phyloP scores from a whole-genome alignment of 495 filamentous ascomycete genomes.

The Trichoderma gamsii region DNA sequence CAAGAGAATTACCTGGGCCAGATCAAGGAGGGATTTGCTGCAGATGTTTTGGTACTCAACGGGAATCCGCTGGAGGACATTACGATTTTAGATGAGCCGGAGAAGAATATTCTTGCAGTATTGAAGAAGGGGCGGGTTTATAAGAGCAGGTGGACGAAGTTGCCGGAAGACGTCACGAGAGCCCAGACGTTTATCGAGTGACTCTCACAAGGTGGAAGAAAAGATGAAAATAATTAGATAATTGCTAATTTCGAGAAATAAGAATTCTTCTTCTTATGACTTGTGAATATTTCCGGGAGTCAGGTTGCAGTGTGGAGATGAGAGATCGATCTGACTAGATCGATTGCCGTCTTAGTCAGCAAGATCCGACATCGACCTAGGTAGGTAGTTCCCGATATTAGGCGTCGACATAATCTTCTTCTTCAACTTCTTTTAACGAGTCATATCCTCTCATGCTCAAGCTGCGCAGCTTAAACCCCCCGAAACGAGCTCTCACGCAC shows the following conservation, averaged over 20 bases:
- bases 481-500: neutral
- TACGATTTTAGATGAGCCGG: constrained; percentile 40
- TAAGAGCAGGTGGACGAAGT: constrained; percentile 37
- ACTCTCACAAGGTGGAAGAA: neutral
- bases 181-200: constrained; percentile 4
- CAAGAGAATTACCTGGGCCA: constrained; percentile 39
- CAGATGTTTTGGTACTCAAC: constrained; percentile 40
- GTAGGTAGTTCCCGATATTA: neutral
- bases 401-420: neutral
- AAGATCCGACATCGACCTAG: neutral
- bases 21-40: constrained; percentile 36
- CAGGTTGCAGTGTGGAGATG: neutral
- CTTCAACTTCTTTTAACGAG: neutral
- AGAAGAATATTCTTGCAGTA: constrained; percentile 40
- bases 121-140: constrained; percentile 46
- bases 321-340: neutral
- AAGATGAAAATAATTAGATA: no score
- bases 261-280: no score
- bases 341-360: constrained; percentile 1
- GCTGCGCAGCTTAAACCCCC: neutral
- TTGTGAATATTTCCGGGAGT: no score
- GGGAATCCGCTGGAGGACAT: constrained; percentile 49
- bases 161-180: constrained; percentile 27
- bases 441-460: neutral
- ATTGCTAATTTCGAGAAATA: no score